A percentile compares a stretch with the other conserved stretches of the same genome.
phyloP scores from a whole-genome alignment of 208 protist genomes.

The Crithidia thermophila region DNA sequence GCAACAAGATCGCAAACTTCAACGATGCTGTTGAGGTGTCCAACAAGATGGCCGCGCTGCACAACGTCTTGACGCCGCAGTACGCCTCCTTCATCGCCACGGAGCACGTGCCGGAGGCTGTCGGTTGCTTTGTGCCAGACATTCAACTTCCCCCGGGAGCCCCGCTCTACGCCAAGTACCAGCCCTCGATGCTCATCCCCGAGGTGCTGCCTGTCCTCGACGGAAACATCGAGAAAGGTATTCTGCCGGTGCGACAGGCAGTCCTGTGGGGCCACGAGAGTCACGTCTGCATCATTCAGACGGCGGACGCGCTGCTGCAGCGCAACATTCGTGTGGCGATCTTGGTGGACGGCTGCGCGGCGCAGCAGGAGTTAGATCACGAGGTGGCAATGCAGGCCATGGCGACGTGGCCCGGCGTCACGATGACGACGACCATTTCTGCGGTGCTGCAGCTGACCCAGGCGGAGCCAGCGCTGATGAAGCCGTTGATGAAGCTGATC shows the following conservation, averaged over 20 bases:
- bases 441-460: slow-evolving; percentile 60
- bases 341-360: slow-evolving; percentile 66
- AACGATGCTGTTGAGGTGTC: slow-evolving; percentile 60
- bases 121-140: slow-evolving; percentile 53
- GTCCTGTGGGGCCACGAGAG: slow-evolving; percentile 81
- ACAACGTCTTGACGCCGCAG: slow-evolving; percentile 34
- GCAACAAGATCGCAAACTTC: slow-evolving; percentile 56
- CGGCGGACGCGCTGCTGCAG: slow-evolving; percentile 66
- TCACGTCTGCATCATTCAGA: slow-evolving; percentile 86
- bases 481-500: background rate
- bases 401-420: slow-evolving; percentile 47
- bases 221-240: slow-evolving; percentile 18
- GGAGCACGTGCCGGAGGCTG: slow-evolving; percentile 72
- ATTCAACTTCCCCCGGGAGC: slow-evolving; percentile 47
- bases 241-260: slow-evolving; percentile 48
- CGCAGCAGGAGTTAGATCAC: slow-evolving; percentile 54
- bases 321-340: slow-evolving; percentile 63
- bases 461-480: slow-evolving; percentile 4
- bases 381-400: slow-evolving; percentile 56
- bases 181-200: slow-evolving; percentile 56
- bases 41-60: slow-evolving; percentile 54
- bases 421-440: slow-evolving; percentile 62
- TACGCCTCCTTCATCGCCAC: slow-evolving; percentile 68
- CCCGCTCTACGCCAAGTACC: slow-evolving; percentile 41
- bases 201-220: slow-evolving; percentile 45